phyloP scores from a whole-genome alignment of 345 rosid genomes.

The Hypericum androsaemum region DNA sequence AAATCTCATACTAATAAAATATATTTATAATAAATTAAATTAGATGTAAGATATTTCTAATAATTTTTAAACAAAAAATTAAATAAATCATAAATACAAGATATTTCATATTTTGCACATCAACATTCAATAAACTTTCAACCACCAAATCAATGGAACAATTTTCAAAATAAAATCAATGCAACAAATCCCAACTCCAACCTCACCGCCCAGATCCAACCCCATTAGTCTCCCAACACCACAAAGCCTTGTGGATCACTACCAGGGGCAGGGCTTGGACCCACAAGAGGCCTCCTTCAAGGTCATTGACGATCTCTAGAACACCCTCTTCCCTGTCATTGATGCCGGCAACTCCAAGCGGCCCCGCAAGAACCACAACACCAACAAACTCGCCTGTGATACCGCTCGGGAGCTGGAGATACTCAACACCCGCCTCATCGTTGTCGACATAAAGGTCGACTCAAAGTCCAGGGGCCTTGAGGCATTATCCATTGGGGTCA shows the following conservation, averaged over 20 bases:
- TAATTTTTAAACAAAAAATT: no score
- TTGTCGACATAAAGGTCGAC: slow-evolving; percentile 75
- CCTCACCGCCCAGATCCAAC: slow-evolving; percentile 21
- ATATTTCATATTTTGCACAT: no score
- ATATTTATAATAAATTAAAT: no score
- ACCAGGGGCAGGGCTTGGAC: slow-evolving; percentile 62
- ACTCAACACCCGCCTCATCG: slow-evolving; percentile 38
- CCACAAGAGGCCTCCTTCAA: no score
- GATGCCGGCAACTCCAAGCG: slow-evolving; percentile 33
- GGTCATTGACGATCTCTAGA: no score
- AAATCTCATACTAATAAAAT: no score
- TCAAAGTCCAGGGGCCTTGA: slow-evolving; percentile 61
- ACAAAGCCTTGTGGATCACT: slow-evolving; percentile 63
- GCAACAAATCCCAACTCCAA: slow-evolving; percentile 33
- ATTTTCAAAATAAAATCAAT: no score
- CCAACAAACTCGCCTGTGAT: slow-evolving; percentile 37
- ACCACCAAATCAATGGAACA: no score
- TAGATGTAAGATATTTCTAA: no score
- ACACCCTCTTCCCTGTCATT: slow-evolving; percentile 42
- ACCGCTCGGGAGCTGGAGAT: slow-evolving; percentile 54
- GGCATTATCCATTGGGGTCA: slow-evolving; percentile 55
- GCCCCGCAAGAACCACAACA: no score
- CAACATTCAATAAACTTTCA: no score
- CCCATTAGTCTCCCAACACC: slow-evolving; percentile 39
- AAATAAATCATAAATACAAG: no score